Evolutionary conservation across 805 yeast genomes (phyloP).

Genomic region (Jamesozyma gamospora): DNA sequence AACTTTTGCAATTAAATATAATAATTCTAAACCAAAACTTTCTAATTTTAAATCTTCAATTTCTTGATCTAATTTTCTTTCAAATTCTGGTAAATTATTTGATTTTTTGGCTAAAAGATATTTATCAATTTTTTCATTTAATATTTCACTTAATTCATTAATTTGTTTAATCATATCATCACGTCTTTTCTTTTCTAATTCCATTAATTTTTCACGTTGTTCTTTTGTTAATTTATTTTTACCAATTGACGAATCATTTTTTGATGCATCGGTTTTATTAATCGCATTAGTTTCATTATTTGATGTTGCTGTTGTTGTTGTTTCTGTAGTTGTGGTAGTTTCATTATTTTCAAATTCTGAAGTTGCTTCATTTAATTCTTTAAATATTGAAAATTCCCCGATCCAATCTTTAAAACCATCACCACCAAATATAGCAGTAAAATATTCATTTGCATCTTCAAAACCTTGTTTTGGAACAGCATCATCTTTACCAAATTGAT

Average conservation of each 20-base stretch:
- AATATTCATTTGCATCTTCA: slow-evolving; percentile 80
- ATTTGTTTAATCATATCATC: slow-evolving; percentile 41
- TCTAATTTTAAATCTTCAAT: slow-evolving; percentile 82
- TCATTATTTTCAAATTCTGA: slow-evolving; percentile 20
- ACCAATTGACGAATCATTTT: slow-evolving; percentile 36
- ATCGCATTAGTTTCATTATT: slow-evolving; percentile 8
- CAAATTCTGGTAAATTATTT: slow-evolving; percentile 40
- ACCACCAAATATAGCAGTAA: slow-evolving; percentile 77
- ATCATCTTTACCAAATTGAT: slow-evolving; percentile 72
- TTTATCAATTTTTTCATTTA: slow-evolving; percentile 38
- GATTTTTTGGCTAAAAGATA: slow-evolving; percentile 38
- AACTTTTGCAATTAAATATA: slow-evolving; percentile 73
- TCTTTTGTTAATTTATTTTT: slow-evolving; percentile 26
- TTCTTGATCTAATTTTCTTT: slow-evolving; percentile 45
- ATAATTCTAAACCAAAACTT: slow-evolving; percentile 84
- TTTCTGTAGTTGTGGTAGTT: too few species aligned
- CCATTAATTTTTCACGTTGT: slow-evolving; percentile 41
- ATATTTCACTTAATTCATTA: slow-evolving; percentile 39
- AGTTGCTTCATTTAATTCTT: slow-evolving; percentile 50
- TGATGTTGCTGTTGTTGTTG: slow-evolving; percentile 15
- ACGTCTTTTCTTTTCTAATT: slow-evolving; percentile 46
- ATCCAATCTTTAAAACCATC: slow-evolving; percentile 70
- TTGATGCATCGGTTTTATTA: slow-evolving; percentile 13
- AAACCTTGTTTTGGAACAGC: slow-evolving; percentile 63
- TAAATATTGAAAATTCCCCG: slow-evolving; percentile 63